Conservation (phyloP, 2,329 filamentous ascomycete genomes). For the Teratosphaeria nubilosa region DNA sequence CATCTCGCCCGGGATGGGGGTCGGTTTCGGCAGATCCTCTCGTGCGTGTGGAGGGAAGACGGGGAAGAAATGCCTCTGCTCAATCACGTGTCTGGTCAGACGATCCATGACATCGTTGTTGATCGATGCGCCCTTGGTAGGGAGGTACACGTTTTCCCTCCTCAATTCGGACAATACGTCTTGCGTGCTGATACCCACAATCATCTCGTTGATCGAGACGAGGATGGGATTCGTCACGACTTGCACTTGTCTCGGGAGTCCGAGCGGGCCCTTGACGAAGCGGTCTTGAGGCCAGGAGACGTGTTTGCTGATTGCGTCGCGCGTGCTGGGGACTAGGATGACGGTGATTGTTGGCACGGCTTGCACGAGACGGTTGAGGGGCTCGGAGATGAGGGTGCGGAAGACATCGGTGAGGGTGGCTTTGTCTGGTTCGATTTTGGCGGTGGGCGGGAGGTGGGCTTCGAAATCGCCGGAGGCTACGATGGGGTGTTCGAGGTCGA, state of each 20-base stretch:
- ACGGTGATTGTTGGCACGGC: slow-evolving; percentile 71
- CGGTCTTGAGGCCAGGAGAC: slow-evolving; percentile 77
- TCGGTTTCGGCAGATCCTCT: slow-evolving; percentile 51
- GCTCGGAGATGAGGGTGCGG: slow-evolving; percentile 64
- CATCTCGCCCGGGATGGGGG: slow-evolving; percentile 32
- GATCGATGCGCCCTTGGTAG: slow-evolving; percentile 54
- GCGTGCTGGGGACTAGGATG: slow-evolving; percentile 70
- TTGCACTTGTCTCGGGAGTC: slow-evolving; percentile 63
- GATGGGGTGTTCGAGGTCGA: slow-evolving; percentile 84
- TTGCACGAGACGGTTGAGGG: slow-evolving; percentile 58
- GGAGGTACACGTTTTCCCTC: slow-evolving; percentile 52
- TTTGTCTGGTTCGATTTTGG: slow-evolving; percentile 50
- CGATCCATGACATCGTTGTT: slow-evolving; percentile 52
- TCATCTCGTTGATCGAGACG: slow-evolving; percentile 74
- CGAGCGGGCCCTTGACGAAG: slow-evolving; percentile 60
- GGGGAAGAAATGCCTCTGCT: slow-evolving; percentile 86
- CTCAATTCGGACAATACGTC: slow-evolving; percentile 70
- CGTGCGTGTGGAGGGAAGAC: slow-evolving; percentile 73
- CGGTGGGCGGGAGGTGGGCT: slow-evolving; percentile 32
- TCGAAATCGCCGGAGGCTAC: slow-evolving; percentile 50
- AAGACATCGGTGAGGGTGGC: slow-evolving; percentile 77
- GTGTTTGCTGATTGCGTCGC: slow-evolving; percentile 71
- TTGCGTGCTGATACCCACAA: slow-evolving; percentile 71
- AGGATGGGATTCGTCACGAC: slow-evolving; percentile 88
- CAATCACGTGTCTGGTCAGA: slow-evolving; percentile 67